Percentiles rank a stretch among this genome's conserved stretches.
Evolutionary conservation across 305 asterid genomes (phyloP).

Genomic region (Rubia tinctorum): DNA sequence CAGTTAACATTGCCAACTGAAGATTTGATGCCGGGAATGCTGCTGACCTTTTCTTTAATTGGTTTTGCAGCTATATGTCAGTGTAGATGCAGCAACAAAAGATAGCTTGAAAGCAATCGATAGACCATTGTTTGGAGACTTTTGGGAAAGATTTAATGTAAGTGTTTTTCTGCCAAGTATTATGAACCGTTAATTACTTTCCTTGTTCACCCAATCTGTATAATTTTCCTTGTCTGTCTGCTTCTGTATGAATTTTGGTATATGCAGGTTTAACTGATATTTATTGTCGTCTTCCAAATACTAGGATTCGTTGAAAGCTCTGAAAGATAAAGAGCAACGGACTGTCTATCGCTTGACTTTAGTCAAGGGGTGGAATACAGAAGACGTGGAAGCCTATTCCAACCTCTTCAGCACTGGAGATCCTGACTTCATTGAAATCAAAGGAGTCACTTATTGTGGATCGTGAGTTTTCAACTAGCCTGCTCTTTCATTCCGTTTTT

Average conservation of each 20-base stretch:
- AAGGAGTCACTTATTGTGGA: slow-evolving; percentile 99
- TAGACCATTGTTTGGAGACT: slow-evolving; percentile 91
- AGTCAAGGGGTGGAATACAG: slow-evolving; percentile 97
- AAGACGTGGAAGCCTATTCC: slow-evolving; percentile 86
- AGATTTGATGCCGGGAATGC: slow-evolving; percentile 13
- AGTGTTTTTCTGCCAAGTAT: slow-evolving; percentile 26
- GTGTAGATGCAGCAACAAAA: slow-evolving; percentile 96
- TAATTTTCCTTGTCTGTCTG: not conserved
- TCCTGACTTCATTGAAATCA: slow-evolving; percentile 92
- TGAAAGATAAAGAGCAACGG: slow-evolving; percentile 80
- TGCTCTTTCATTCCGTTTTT: not conserved
- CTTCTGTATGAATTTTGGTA: not conserved
- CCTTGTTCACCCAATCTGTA: not conserved
- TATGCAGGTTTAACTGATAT: not conserved
- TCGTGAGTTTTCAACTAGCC: slow-evolving; percentile 47
- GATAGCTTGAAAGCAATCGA: slow-evolving; percentile 98
- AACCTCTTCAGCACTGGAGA: slow-evolving; percentile 62
- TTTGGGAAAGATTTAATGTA: slow-evolving; percentile 94
- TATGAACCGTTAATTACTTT: not conserved
- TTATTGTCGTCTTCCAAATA: not conserved
- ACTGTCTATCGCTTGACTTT: slow-evolving; percentile 89
- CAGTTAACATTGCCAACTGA: not conserved
- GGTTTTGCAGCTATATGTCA: slow-evolving; percentile 73
- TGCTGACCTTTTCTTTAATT: slow-evolving; percentile 13
- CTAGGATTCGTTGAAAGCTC: slow-evolving; percentile 88